Conservation (phyloP, 352 stramenopile genomes). For the Globisporangium middletonii region DNA sequence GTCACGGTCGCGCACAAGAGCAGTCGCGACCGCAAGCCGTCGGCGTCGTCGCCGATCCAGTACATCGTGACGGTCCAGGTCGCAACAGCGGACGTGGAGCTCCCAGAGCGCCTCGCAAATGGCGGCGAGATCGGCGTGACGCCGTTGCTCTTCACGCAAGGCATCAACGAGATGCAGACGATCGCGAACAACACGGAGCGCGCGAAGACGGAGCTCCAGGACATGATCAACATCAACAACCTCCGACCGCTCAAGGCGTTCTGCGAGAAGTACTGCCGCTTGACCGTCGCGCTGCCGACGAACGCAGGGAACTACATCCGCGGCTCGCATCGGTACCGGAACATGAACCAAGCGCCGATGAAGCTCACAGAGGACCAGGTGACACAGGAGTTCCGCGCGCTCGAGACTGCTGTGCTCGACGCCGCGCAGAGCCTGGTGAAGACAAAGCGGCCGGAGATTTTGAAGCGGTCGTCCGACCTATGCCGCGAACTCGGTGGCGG, state of each 20-base stretch:
- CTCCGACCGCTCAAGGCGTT: constrained; percentile 76
- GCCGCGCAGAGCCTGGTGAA: constrained; percentile 81
- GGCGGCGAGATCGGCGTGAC: constrained; percentile 80
- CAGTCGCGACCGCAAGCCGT: constrained; percentile 38
- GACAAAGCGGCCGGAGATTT: constrained; percentile 80
- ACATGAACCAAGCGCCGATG: constrained; percentile 42
- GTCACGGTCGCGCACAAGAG: constrained; percentile 65
- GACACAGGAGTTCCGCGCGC: constrained; percentile 49
- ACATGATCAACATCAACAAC: constrained; percentile 89
- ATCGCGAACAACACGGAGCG: constrained; percentile 90
- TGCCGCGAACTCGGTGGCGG: constrained; percentile 86
- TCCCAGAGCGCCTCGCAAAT: constrained; percentile 58
- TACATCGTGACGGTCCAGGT: constrained; percentile 85
- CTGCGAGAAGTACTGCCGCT: constrained; percentile 74
- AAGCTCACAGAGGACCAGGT: constrained; percentile 73
- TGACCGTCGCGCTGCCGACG: constrained; percentile 47
- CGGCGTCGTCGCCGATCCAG: constrained; percentile 57
- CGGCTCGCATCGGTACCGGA: constrained; percentile 43
- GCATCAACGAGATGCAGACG: constrained; percentile 95
- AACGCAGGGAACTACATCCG: constrained; percentile 18
- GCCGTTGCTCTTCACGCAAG: constrained; percentile 85
- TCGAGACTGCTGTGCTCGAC: constrained; percentile 66
- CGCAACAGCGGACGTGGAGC: constrained; percentile 61
- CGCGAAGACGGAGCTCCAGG: constrained; percentile 84
- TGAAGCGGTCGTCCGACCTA: constrained; percentile 75